Percentiles rank a stretch among this genome's conserved stretches.
These are phyloP conservation scores for Penicillium daleae DNA, from an alignment of 495 filamentous ascomycete species.

Conservation along the genomic window DNA sequence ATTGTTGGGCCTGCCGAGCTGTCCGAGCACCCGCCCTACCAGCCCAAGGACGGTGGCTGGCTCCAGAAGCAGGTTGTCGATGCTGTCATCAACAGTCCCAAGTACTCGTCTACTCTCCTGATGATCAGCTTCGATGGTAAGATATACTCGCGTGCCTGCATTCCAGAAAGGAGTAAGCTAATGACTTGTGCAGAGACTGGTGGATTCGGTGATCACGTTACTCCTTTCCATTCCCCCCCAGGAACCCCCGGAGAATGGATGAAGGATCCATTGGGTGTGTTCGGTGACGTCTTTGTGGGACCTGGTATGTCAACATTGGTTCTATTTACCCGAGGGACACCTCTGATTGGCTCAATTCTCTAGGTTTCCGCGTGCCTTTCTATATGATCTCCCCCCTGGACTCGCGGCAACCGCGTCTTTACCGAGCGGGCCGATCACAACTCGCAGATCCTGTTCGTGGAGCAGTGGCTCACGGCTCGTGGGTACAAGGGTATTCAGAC, in stretches of 20 bases:
- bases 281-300: constrained; percentile 54
- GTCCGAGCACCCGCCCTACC: constrained; percentile 57
- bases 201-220: constrained; percentile 59
- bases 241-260: constrained; percentile 60
- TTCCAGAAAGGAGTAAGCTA: constrained; percentile 5
- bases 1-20: constrained; percentile 57
- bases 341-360: neutral
- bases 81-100: constrained; percentile 52
- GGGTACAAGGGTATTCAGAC: constrained; percentile 53
- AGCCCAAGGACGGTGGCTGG: constrained; percentile 60
- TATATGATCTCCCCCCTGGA: constrained; percentile 62
- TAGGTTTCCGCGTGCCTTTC: constrained; percentile 56
- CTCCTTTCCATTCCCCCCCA: constrained; percentile 54
- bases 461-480: constrained; percentile 55
- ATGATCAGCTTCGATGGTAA: constrained; percentile 57
- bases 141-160: neutral
- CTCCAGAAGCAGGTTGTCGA: constrained; percentile 58
- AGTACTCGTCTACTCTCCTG: constrained; percentile 52
- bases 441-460: constrained; percentile 60
- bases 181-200: constrained; percentile 46
- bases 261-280: constrained; percentile 51
- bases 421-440: constrained; percentile 61
- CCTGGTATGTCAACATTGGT: constrained; percentile 37
- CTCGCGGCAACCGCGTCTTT: constrained; percentile 57
- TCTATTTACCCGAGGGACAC: neutral